These are phyloP conservation scores for Viridothelium virens DNA, from an alignment of 495 filamentous ascomycete genomes.

Conservation along the genomic window DNA sequence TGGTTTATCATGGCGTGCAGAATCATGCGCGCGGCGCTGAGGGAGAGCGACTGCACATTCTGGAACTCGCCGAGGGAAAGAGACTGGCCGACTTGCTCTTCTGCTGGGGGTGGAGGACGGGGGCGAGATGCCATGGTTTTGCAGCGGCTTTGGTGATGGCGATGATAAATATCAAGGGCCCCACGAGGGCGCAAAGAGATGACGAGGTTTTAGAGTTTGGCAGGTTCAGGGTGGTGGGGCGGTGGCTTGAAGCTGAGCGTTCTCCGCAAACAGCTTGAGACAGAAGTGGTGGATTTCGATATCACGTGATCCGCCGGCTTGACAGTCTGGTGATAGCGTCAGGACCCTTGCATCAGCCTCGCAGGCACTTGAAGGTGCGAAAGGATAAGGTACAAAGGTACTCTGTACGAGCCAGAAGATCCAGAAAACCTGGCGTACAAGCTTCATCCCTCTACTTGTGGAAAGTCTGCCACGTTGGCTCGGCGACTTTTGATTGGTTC, in stretches of 20 bases:
- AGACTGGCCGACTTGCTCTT: slow-evolving; percentile 77
- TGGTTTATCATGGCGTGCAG: slow-evolving; percentile 79
- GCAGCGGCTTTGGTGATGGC: background rate
- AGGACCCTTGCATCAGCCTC: background rate
- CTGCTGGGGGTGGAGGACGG: slow-evolving; percentile 63
- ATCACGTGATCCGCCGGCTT: background rate
- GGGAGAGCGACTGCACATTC: slow-evolving; percentile 74
- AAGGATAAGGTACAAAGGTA: background rate
- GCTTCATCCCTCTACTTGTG: too few species aligned
- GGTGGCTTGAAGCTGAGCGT: slow-evolving; percentile 8
- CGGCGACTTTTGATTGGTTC: too few species aligned
- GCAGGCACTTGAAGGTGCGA: background rate
- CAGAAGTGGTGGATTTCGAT: background rate
- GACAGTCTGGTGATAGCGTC: background rate
- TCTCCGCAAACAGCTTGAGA: background rate
- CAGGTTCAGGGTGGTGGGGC: background rate
- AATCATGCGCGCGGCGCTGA: slow-evolving; percentile 84
- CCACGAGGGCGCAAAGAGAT: background rate
- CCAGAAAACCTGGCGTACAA: too few species aligned
- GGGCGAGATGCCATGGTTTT: slow-evolving; percentile 45
- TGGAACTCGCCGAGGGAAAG: slow-evolving; percentile 89
- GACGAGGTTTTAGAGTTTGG: background rate
- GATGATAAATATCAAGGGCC: too few species aligned
- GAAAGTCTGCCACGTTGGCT: background rate
- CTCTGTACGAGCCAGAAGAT: too few species aligned